Evolutionary conservation across 805 yeast genomes (phyloP), one percentile per base, ranked within the genome.

Genomic region (Dipodascus geniculatus): DNA sequence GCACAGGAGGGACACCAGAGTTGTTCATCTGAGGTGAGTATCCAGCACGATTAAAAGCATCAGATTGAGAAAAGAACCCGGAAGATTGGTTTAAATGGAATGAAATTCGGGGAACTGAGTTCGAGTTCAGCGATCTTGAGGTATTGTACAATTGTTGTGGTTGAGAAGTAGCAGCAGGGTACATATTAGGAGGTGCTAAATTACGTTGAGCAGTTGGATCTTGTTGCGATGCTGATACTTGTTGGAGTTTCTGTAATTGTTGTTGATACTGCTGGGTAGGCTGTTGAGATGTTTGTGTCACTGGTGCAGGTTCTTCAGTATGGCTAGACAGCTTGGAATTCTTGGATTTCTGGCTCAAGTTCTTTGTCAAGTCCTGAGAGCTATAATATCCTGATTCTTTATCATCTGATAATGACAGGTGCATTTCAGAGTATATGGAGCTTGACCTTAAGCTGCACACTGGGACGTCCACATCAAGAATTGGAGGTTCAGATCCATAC

Each of bases 81-180:
- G 56, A 53, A 35, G 53, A 51, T 24, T 51, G 48, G 33, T 50
- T 51, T n/a, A 55, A 17, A 44, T 55, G 57, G 52, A 55, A 55
- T 2, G 57, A 55, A 51, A 55, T 55, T 3, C 56, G 47, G 4
- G 57, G 57, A 4, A 53, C 47, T 2, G 56, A 52, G 14, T 19
- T 28, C 20, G 35, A 23, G 42, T n/a, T 24, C 48, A 20, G 33
- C 9, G 11, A 28, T 28, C 33, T 28, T 6, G 33, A 11, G 11
- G 33, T 11, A 28, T 11, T 28, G 11, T 28, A 28, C 33, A 28
- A 28, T 28, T 28, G 33, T 6, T 28, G 6, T 6, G 33, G 33
- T 28, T 28, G 33, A 28, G 33, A 28, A 28, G 33, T 28, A 28
- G 33, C 33, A 28, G 33, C 33, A 28, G 33, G 33, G 11, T 28